These are phyloP conservation scores for Aureobasidium pullulans DNA, from an alignment of 2,329 filamentous ascomycete genomes.

Conservation along the genomic window DNA sequence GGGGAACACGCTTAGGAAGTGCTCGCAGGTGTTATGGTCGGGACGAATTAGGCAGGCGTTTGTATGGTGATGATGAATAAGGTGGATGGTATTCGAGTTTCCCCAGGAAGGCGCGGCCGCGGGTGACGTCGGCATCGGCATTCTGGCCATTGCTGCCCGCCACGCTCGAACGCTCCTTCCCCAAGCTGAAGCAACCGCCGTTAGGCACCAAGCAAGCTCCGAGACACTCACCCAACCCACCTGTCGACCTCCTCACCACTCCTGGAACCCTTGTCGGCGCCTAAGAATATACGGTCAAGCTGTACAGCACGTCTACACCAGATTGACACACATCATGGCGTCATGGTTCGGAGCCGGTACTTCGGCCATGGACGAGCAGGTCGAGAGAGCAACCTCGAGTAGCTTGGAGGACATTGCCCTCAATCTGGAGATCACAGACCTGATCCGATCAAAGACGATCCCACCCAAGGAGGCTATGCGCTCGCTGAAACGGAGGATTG, in stretches of 20 bases:
- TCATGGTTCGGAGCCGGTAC: slow-evolving; percentile 93
- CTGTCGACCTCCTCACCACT: not conserved
- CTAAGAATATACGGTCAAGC: not conserved
- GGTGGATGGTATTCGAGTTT: not conserved
- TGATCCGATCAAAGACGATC: slow-evolving; percentile 95
- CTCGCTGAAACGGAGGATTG: slow-evolving; percentile 85
- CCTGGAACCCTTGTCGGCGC: not conserved
- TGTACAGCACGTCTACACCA: not conserved
- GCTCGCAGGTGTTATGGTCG: not conserved
- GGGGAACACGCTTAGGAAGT: not conserved
- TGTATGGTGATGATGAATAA: not conserved
- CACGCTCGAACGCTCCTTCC: not conserved
- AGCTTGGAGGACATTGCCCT: slow-evolving; percentile 97
- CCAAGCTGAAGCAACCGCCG: slow-evolving; percentile 2
- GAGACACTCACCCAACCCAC: not conserved
- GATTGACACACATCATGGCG: slow-evolving; percentile 58
- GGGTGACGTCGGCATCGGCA: not conserved
- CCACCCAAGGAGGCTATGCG: slow-evolving; percentile 98
- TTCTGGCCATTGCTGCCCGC: not conserved
- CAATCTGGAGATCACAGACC: slow-evolving; percentile 95
- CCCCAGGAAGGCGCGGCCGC: slow-evolving; percentile 1
- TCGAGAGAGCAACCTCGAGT: slow-evolving; percentile 88
- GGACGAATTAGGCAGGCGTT: not conserved
- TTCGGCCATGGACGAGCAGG: slow-evolving; percentile 90
- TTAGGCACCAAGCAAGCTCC: slow-evolving; percentile 5